These are phyloP conservation scores for Metschnikowia peoriensis DNA, from an alignment of 805 yeast species.

Conservation along the genomic window DNA sequence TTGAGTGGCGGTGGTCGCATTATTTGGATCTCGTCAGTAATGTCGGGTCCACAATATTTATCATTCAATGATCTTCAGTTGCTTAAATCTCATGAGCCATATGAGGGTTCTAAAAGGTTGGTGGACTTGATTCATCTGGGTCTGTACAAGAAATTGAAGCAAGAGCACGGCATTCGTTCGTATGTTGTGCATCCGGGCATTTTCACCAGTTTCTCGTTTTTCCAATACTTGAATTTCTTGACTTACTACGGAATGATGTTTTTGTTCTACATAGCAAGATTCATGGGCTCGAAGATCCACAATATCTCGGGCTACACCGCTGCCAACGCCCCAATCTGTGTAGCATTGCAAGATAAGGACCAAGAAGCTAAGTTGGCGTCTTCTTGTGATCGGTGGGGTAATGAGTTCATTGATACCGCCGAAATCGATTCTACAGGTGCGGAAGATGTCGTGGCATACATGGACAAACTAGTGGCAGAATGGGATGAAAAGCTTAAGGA, in stretches of 20 bases:
- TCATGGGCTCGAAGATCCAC: conserved; percentile 84
- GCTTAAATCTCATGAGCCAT: conserved; percentile 60
- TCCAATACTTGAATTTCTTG: conserved; percentile 69
- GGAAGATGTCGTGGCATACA: conserved; percentile 62
- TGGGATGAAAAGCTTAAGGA: conserved; percentile 77
- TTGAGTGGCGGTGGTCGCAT: conserved; percentile 64
- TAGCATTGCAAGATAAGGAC: conserved; percentile 51
- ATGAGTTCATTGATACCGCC: conserved; percentile 55
- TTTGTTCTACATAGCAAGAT: conserved; percentile 79
- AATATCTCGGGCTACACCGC: conserved; percentile 86
- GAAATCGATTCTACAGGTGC: conserved; percentile 65
- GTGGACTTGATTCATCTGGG: conserved; percentile 82
- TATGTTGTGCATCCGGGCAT: conserved; percentile 93
- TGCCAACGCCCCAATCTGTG: conserved; percentile 74
- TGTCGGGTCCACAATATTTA: conserved; percentile 73
- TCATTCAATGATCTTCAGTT: conserved; percentile 76
- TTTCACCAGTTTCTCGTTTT: conserved; percentile 79
- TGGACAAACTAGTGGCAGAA: conserved; percentile 52
- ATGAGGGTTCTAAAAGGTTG: conserved; percentile 88
- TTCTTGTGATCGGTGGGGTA: conserved; percentile 62
- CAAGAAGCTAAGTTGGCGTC: conserved; percentile 66
- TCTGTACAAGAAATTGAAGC: conserved; percentile 50
- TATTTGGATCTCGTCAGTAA: conserved; percentile 83
- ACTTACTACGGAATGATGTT: conserved; percentile 84
- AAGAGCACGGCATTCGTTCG: conserved; percentile 56